Base-by-base conservation (phyloP, 1,284 basidiomycete species). In the Irpex sp. region DNA sequence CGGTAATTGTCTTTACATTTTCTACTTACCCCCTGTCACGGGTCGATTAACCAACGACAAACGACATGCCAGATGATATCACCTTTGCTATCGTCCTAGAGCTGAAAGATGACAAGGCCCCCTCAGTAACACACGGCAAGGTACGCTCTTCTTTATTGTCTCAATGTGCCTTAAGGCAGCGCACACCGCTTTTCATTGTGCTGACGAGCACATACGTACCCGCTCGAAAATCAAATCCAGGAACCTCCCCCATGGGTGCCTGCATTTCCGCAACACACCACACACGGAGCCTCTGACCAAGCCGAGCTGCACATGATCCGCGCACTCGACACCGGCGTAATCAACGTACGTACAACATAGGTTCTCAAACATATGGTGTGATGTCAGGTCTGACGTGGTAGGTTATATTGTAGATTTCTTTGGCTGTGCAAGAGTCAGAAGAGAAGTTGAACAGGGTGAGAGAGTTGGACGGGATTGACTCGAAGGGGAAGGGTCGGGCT, bases 41-140 rank as follows among this genome's bases (percentile, higher is more conserved):
- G 3, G 2, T 3, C 4, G 26, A 26, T 26, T 0, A 26, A 26
- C 49, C 46, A 15, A 54, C 57, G 47, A 49, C 61, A 49, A 49
- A 36, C 56, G 43, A 17, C 47, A 11, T 35, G 33, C 35, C 69
- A 88, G 90, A 87, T 61, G 90, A 94, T 64, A 77, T 87, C 26
- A 90, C 93, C 0, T 98, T 97, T 68, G 88, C 89, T 0, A 85
- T 97, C 47, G 74, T 96, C 5, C 76, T 97, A 21, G 94, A 97
- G 71, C 83, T 95, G 63, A 83, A 84, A 65, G 90, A 94, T 64
- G 84, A 87, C 47, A 79, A 80, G 50, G 81, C 83, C 8, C 89
- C 91, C 1, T 79, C 84, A 2, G 77, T 80, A 0, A 79, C 82
- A 7, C 75, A 78, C 36, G 78, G 78, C 62, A 83, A 84, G 76